Evolutionary conservation across 495 filamentous ascomycete species (phyloP).

Genomic region (Penicillium waksmanii): DNA sequence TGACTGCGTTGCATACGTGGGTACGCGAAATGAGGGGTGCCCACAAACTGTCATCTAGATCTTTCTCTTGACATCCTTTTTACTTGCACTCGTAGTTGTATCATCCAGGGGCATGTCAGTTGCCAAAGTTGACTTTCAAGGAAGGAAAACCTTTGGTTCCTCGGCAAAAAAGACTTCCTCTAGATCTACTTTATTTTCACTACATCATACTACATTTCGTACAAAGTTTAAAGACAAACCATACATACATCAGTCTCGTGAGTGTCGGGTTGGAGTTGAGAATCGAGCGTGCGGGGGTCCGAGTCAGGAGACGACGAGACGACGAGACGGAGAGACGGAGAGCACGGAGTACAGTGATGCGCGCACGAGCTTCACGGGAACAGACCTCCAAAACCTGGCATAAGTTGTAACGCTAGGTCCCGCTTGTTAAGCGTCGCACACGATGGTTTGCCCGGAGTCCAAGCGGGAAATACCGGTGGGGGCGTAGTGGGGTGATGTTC

Average conservation of each 20-base stretch:
- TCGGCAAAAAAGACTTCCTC: neutral
- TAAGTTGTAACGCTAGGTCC: neutral
- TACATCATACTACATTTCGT: neutral
- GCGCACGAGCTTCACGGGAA: neutral
- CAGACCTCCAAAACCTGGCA: conserved; percentile 7
- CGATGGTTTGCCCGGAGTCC: conserved; percentile 2
- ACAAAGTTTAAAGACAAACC: neutral
- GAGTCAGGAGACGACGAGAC: too few species aligned
- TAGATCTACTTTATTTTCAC: neutral
- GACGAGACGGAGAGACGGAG: too few species aligned
- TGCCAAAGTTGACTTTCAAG: neutral
- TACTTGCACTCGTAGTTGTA: neutral
- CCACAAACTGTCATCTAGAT: neutral
- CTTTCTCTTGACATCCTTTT: neutral
- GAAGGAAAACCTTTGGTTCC: neutral
- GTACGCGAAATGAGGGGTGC: neutral
- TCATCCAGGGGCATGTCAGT: neutral
- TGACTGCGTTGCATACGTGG: neutral
- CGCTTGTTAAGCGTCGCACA: neutral
- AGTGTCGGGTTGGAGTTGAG: neutral
- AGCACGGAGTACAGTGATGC: neutral
- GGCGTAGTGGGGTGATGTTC: neutral
- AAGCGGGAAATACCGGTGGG: conserved; percentile 4
- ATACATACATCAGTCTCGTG: too few species aligned
- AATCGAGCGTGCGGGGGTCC: neutral